These are phyloP conservation scores for Acanthamoeba culbertsoni DNA, from an alignment of 208 protist species.

Conservation along the genomic window DNA sequence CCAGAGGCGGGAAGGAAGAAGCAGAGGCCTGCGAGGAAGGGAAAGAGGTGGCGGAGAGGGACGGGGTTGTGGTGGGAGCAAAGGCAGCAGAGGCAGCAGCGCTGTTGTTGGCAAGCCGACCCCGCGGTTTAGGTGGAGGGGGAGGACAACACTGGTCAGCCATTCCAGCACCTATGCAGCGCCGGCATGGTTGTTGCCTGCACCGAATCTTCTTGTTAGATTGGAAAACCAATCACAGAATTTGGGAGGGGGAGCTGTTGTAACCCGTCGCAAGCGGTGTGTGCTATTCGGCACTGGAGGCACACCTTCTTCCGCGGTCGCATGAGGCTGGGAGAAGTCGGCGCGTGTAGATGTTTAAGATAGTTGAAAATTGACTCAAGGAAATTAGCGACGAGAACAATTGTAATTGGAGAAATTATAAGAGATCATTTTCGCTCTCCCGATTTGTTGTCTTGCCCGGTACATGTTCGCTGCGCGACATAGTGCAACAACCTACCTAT, in stretches of 20 bases:
- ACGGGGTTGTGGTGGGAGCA: not conserved
- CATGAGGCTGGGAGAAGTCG: too few species aligned
- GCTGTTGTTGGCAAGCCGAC: not conserved
- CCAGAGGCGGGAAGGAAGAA: not conserved
- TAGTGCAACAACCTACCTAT: too few species aligned
- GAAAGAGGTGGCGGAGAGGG: not conserved
- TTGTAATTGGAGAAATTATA: too few species aligned
- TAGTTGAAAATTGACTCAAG: too few species aligned
- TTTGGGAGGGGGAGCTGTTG: not conserved
- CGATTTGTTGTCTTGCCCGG: too few species aligned
- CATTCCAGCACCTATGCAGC: not conserved
- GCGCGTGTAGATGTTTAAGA: too few species aligned
- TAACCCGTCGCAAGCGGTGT: not conserved
- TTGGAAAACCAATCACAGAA: not conserved
- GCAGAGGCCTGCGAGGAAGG: not conserved
- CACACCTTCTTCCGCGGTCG: not conserved
- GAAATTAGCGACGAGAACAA: too few species aligned
- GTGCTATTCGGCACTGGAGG: not conserved
- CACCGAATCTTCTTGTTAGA: not conserved
- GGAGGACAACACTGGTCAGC: not conserved
- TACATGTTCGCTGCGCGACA: too few species aligned
- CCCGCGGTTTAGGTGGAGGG: not conserved
- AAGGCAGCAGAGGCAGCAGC: not conserved
- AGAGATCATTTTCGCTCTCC: too few species aligned
- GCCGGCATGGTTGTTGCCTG: not conserved